Conservation (phyloP, 2,329 filamentous ascomycete genomes). For the Fusarium sarcochroum region DNA sequence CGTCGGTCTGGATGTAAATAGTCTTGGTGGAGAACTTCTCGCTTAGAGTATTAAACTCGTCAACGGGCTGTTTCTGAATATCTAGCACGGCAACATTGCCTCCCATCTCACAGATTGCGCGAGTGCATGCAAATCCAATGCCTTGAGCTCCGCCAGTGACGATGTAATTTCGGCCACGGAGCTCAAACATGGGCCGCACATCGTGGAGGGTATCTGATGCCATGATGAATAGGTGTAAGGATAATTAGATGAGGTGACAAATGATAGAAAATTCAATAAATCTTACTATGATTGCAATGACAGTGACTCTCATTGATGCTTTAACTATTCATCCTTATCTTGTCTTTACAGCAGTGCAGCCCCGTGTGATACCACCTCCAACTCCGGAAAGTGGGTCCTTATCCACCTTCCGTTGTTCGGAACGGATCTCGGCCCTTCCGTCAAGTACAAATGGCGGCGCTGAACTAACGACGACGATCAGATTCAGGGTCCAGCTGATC, state of each 20-base stretch:
- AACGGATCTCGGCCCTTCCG: slow-evolving; percentile 19
- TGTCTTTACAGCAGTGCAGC: not conserved
- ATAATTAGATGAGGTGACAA: not conserved
- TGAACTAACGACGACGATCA: not conserved
- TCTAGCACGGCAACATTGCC: slow-evolving; percentile 58
- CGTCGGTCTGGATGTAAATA: slow-evolving; percentile 52
- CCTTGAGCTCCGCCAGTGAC: slow-evolving; percentile 58
- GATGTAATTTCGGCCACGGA: slow-evolving; percentile 54
- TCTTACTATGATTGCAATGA: not conserved
- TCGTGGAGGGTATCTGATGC: slow-evolving; percentile 25
- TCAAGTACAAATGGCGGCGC: not conserved
- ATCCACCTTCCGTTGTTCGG: slow-evolving; percentile 36
- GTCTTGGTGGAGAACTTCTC: slow-evolving; percentile 45
- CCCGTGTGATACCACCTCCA: not conserved
- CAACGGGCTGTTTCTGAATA: slow-evolving; percentile 50
- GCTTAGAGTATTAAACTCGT: slow-evolving; percentile 47
- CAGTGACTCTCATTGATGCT: not conserved
- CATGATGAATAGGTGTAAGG: not conserved
- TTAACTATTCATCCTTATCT: not conserved
- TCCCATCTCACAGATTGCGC: slow-evolving; percentile 58
- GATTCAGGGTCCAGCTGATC: not conserved
- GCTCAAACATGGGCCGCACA: slow-evolving; percentile 50
- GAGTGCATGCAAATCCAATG: slow-evolving; percentile 56
- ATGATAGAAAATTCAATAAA: not conserved
- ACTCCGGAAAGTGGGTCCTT: slow-evolving; percentile 3